Evolutionary conservation across 257 asterid species (phyloP).

Genomic region (Misopates orontium): DNA sequence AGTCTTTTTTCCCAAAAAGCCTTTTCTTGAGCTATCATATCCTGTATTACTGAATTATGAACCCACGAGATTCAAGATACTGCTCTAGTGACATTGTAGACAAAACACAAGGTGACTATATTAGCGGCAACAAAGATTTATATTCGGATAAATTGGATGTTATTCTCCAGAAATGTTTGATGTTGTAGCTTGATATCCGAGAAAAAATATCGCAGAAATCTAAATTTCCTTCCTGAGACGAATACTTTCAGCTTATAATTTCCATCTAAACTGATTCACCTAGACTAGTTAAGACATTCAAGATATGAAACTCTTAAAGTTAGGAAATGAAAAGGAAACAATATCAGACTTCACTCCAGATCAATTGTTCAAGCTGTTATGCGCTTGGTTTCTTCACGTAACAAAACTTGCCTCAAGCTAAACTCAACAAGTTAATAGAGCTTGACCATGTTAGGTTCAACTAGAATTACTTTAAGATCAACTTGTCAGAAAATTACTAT

Average conservation of each 20-base stretch:
- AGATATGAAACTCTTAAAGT: background rate
- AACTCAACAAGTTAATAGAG: too few species aligned
- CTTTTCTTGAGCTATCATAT: background rate
- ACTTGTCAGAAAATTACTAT: too few species aligned
- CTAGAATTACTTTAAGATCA: too few species aligned
- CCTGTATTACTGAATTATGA: background rate
- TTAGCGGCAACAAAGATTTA: background rate
- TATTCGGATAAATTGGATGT: too few species aligned
- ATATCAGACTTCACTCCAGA: background rate
- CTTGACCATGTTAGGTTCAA: too few species aligned
- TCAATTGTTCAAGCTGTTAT: background rate
- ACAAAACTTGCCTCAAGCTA: background rate
- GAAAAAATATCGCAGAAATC: too few species aligned
- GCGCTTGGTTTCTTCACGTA: background rate
- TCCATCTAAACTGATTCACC: background rate
- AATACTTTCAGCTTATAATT: background rate
- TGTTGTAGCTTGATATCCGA: too few species aligned
- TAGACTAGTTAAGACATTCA: background rate
- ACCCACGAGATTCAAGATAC: background rate
- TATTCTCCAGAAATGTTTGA: too few species aligned
- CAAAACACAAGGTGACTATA: background rate
- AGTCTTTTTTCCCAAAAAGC: background rate
- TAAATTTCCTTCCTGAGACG: background rate
- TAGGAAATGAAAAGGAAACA: too few species aligned
- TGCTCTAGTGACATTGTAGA: background rate